Base-by-base conservation (phyloP, 2,329 filamentous ascomycete genomes). In the Nothopassalora personata region DNA sequence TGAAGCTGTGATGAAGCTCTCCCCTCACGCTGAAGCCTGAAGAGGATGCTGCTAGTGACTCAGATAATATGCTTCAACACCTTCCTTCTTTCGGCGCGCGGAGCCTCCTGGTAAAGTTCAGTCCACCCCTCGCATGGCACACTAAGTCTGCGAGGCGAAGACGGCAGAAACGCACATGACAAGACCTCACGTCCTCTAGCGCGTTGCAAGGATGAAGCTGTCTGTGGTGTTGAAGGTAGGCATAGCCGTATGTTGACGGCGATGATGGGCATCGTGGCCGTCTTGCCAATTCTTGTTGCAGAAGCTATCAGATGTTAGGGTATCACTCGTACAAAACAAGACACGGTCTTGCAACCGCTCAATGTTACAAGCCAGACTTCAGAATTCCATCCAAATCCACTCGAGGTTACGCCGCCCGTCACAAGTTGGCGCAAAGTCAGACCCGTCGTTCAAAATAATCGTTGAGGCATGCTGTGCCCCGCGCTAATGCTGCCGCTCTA, bases 401-500 rank as follows among this genome's bases (percentile, higher is more conserved):
- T 23, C 6, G 19, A 39, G 9, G 46, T 18, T 46, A 54, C 36
- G 52, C 19, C 39, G 9, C 18, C 23, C 49, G 31, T 33, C 3
- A 15, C 36, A 13, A 28, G 4, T 18, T 49, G 23, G 27, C 31
- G 6, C 23, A 3, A 39, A 30, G 10, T 36, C 9, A 36, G 5
- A 49, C 11, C 11, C 13, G 19, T 19, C n/a, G 19, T 10, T 46
- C 31, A 53, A 23, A 5, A 53, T n/a, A 36, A 15, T 33, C 50
- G 18, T 18, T 36, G 48, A 13, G 28, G 48, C 48, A 51, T 31
- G 13, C 48, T 51, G 5, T 51, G 48, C 48, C 51, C 45, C 30
- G 30, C 45, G 54, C 47, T 57, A 18, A 57, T 33, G 56, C 33
- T 58, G 49, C 47, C 47, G 28, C 30, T 53, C 39, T 57, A 56